Conservation (phyloP, 108 stramenopile species). For the Epithemia pelagica region DNA sequence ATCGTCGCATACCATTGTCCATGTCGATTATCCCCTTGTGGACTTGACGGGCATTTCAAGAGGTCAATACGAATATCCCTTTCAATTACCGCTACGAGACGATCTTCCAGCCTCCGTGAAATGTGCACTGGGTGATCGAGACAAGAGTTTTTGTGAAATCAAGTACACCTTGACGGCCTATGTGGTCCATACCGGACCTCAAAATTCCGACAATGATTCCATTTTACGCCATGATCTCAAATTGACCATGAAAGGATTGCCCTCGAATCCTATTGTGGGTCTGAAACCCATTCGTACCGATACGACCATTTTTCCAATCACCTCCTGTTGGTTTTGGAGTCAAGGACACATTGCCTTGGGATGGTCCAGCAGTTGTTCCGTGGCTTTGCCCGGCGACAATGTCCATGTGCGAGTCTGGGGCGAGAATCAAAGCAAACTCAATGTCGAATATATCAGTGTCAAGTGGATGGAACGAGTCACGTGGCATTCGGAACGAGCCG, state of each 20-base stretch:
- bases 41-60: background rate
- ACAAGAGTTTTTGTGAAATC: slow-evolving; percentile 10
- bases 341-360: slow-evolving; percentile 2
- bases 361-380: background rate
- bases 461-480: slow-evolving; percentile 8
- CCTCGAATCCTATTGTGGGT: background rate
- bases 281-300: background rate
- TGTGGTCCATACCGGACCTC: background rate
- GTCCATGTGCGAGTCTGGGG: slow-evolving; percentile 7
- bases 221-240: background rate
- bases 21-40: background rate
- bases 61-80: slow-evolving; percentile 27
- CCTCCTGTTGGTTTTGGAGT: slow-evolving; percentile 7
- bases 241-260: background rate
- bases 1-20: background rate
- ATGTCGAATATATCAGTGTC: slow-evolving; percentile 8
- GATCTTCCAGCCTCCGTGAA: slow-evolving; percentile 13
- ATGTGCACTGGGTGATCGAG: background rate
- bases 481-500: slow-evolving; percentile 2
- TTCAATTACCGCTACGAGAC: slow-evolving; percentile 9
- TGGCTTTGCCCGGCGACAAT: background rate
- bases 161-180: slow-evolving; percentile 16
- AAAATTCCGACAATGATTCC: background rate
- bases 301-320: slow-evolving; percentile 5
- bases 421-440: slow-evolving; percentile 9